Conservation (phyloP, 345 rosid species). For the Ceriops decandra region DNA sequence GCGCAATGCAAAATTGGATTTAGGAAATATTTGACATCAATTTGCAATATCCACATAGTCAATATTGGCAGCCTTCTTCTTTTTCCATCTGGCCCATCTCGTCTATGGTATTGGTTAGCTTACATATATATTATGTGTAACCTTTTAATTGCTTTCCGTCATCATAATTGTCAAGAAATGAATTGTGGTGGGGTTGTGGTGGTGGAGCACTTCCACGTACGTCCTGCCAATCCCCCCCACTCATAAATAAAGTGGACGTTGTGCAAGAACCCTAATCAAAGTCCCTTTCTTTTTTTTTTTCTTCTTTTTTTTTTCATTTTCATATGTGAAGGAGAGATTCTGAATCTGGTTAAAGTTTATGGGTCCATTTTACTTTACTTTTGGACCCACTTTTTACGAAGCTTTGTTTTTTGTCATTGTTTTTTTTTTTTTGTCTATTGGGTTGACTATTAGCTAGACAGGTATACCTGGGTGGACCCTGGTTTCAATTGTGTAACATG, state of each 20-base stretch:
- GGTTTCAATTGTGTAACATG: neutral
- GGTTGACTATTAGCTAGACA: conserved; percentile 23
- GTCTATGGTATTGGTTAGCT: neutral
- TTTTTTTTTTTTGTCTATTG: neutral
- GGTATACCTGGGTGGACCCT: conserved; percentile 31
- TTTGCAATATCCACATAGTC: neutral
- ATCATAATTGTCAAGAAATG: neutral
- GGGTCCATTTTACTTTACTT: neutral
- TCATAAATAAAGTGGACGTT: neutral
- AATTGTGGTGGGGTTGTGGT: neutral
- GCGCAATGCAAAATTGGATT: neutral
- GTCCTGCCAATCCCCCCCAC: too few species aligned
- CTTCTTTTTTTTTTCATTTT: too few species aligned
- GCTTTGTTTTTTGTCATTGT: too few species aligned
- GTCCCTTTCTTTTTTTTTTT: neutral
- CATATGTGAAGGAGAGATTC: neutral
- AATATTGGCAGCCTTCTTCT: neutral
- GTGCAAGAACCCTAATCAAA: neutral
- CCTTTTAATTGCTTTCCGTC: neutral
- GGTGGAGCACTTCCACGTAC: conserved; percentile 1
- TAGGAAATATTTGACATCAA: neutral
- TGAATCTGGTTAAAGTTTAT: neutral
- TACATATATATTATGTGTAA: neutral
- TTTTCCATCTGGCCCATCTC: neutral
- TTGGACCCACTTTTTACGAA: neutral